Conservation (phyloP, 2,329 filamentous ascomycete genomes). For the Colletotrichum trifolii region DNA sequence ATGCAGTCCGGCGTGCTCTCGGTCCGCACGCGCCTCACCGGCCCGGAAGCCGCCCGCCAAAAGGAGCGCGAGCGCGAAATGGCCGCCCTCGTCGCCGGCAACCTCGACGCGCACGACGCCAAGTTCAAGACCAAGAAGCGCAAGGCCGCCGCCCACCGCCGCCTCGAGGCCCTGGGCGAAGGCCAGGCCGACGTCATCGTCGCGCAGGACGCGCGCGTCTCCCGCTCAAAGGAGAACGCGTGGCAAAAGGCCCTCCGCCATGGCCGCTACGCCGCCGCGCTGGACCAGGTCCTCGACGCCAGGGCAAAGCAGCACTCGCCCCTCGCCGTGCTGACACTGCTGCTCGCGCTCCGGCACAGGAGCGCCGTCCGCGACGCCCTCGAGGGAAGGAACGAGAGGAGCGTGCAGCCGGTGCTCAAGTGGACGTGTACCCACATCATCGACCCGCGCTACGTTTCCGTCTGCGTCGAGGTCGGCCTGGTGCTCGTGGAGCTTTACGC, state of each 20-base stretch:
- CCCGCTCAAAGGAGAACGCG: constrained; percentile 69
- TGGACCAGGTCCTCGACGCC: constrained; percentile 80
- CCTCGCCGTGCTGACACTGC: constrained; percentile 76
- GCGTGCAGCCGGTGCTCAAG: constrained; percentile 82
- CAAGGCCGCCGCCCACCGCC: constrained; percentile 54
- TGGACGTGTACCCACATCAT: constrained; percentile 86
- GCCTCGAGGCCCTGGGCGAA: constrained; percentile 85
- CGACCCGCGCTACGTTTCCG: constrained; percentile 81
- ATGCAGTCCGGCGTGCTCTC: constrained; percentile 95
- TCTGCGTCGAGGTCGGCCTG: constrained; percentile 86
- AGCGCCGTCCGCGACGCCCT: constrained; percentile 86
- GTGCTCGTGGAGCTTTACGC: constrained; percentile 89
- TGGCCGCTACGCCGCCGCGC: constrained; percentile 78
- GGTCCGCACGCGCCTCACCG: constrained; percentile 87
- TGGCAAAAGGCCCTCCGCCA: constrained; percentile 89
- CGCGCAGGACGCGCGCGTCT: constrained; percentile 74
- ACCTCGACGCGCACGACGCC: constrained; percentile 81
- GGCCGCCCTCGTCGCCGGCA: constrained; percentile 82
- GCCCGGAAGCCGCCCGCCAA: constrained; percentile 81
- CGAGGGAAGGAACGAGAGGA: constrained; percentile 81
- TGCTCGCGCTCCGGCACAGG: constrained; percentile 88
- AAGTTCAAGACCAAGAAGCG: constrained; percentile 77
- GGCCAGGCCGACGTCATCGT: constrained; percentile 85
- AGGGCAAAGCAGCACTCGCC: constrained; percentile 58
- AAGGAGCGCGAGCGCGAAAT: constrained; percentile 85